These are phyloP conservation scores for Daldinia loculata DNA, from an alignment of 495 filamentous ascomycete species.

Conservation along the genomic window DNA sequence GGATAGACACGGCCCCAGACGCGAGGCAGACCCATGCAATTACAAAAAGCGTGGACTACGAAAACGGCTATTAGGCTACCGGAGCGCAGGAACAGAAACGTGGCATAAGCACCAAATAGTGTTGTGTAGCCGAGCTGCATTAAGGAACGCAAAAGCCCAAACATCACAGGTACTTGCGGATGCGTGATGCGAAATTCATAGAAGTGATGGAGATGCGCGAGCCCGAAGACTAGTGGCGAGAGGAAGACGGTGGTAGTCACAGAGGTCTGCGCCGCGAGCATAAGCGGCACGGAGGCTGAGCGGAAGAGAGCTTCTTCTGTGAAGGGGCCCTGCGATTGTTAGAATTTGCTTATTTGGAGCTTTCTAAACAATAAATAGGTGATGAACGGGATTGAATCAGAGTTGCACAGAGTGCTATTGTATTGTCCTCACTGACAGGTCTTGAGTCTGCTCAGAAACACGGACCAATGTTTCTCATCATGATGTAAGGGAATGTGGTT, in stretches of 20 bases:
- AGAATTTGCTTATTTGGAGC: conserved; percentile 5
- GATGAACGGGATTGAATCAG: conserved; percentile 63
- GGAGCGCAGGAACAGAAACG: conserved; percentile 88
- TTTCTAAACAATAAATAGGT: background rate
- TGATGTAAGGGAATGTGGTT: conserved; percentile 9
- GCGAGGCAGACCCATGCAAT: conserved; percentile 87
- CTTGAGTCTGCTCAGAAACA: conserved; percentile 99
- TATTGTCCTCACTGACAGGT: conserved; percentile 87
- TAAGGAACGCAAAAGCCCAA: conserved; percentile 68
- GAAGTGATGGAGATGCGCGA: conserved; percentile 94
- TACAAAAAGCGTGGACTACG: conserved; percentile 87
- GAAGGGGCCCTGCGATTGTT: conserved; percentile 71
- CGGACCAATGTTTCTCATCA: conserved; percentile 89
- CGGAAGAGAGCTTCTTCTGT: conserved; percentile 96
- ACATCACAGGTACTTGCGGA: conserved; percentile 69
- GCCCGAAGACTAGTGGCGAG: conserved; percentile 89
- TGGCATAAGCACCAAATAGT: conserved; percentile 90
- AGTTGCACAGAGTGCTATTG: conserved; percentile 80
- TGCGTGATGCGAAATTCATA: conserved; percentile 91
- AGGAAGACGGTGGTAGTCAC: conserved; percentile 73
- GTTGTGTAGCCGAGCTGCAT: conserved; percentile 94
- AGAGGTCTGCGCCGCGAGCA: conserved; percentile 74
- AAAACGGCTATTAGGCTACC: conserved; percentile 79
- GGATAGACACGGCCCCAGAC: conserved; percentile 79
- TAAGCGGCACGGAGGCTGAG: conserved; percentile 80